Evolutionary conservation across 2,329 filamentous ascomycete species (phyloP), one percentile per base, ranked within the genome.

Genomic region (Aspergillus caelatus): DNA sequence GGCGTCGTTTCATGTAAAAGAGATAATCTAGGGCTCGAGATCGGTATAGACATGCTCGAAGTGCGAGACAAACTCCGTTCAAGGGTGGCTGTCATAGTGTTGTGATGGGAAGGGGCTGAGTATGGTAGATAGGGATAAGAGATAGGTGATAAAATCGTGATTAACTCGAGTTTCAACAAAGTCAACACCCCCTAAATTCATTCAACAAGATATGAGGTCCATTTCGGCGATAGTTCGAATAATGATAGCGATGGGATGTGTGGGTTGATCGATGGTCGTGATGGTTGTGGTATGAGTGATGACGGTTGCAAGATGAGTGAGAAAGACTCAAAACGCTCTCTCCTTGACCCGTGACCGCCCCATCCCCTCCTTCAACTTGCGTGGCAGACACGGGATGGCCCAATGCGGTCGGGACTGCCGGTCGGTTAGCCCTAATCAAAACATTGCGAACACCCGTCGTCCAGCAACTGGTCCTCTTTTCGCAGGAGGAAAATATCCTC

Each of bases 41-140:
- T 71, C 45, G 74, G 71, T 56, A 76, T 72, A 9, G 77, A 78
- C 65, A 76, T 73, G 69, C 73, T 78, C 58, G 77, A 77, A 34
- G 77, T 73, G 66, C 76, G 72, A 64, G 75, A 77, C 60, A 76
- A 72, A 68, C 73, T 75, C 65, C 74, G 72, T 71, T 77, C 77
- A 12, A 77, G 72, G 19, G 72, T 76, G 41, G 73, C 67, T 54
- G 75, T 76, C 74, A 76, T 77, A 64, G 65, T 70, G 66, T n/a
- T 46, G 34, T 46, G 59, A 54, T 48, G 60, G 56, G 57, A 59
- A 50, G 58, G 30, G 54, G 57, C 56, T 52, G 34, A 55, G 32
- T n/a, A 34, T 46, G 32, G 39, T 26, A 36, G 4, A 46, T 60
- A 59, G 57, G 62, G 56, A 52, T 52, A 21, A 21, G 21, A 32